phyloP scores from a whole-genome alignment of 257 asterid genomes.

The Petunia secreta region DNA sequence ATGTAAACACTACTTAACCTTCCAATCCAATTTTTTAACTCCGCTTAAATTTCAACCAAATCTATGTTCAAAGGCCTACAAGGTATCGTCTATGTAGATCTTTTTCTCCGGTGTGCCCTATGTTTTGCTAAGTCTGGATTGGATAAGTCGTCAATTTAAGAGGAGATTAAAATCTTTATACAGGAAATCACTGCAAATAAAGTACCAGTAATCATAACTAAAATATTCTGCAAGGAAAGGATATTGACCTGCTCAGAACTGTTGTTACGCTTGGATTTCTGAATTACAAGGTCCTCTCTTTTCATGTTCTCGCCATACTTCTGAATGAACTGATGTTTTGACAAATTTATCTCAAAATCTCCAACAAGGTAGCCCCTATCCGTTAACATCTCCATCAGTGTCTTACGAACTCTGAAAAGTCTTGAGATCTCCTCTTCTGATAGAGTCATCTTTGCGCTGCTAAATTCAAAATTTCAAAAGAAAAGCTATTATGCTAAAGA shows the following conservation, averaged over 20 bases:
- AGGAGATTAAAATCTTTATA: no score
- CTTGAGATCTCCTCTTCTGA: constrained; percentile 32
- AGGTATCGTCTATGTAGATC: no score
- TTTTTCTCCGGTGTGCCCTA: no score
- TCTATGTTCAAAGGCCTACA: no score
- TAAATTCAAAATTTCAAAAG: background rate
- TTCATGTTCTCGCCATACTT: constrained; percentile 74
- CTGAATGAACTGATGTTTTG: constrained; percentile 26
- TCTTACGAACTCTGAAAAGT: constrained; percentile 36
- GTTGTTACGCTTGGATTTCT: constrained; percentile 51
- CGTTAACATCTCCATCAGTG: constrained; percentile 40
- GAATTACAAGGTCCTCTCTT: constrained; percentile 69
- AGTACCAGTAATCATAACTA: no score
- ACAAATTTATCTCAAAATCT: constrained; percentile 42
- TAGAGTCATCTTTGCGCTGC: constrained; percentile 31
- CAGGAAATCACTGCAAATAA: no score
- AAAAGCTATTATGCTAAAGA: no score
- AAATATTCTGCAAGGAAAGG: background rate
- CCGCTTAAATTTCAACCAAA: no score
- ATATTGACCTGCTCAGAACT: constrained; percentile 57
- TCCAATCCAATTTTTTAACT: no score
- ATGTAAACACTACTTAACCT: no score
- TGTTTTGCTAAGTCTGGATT: no score
- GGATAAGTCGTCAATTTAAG: no score
- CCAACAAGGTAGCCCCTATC: constrained; percentile 45